These are phyloP conservation scores for Xanthoceras sorbifolium DNA, from an alignment of 345 rosid species.

Conservation along the genomic window DNA sequence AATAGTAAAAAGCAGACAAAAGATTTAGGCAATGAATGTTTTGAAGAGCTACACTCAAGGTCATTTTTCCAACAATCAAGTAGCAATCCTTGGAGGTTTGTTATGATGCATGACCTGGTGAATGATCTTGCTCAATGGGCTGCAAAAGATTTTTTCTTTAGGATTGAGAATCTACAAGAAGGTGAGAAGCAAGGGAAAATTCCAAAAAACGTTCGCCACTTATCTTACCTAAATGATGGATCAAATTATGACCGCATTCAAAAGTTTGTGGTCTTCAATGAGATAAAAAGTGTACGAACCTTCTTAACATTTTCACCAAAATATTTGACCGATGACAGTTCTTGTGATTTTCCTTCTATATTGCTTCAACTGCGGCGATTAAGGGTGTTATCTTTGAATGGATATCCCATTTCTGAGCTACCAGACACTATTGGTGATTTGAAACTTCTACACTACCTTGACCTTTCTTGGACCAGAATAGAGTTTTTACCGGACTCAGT, in stretches of 20 bases:
- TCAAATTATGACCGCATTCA: not conserved
- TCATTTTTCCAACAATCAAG: slow-evolving; percentile 20
- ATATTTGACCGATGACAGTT: accelerated
- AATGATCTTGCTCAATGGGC: slow-evolving; percentile 22
- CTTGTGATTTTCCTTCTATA: not conserved
- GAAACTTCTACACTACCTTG: slow-evolving; percentile 13
- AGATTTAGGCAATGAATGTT: not conserved
- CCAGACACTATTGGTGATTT: not conserved
- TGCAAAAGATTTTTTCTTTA: not conserved
- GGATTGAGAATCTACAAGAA: not conserved
- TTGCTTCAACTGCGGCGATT: not conserved
- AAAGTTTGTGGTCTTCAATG: not conserved
- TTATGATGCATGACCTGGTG: slow-evolving; percentile 25
- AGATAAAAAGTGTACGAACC: slow-evolving; percentile 6
- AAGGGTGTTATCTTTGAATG: slow-evolving; percentile 16
- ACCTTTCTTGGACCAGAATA: not conserved
- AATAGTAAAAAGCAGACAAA: not conserved
- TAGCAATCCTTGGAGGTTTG: not conserved
- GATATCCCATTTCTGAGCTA: not conserved
- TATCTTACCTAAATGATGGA: not conserved
- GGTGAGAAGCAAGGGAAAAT: not conserved
- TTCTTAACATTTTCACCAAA: not conserved
- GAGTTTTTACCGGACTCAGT: slow-evolving; percentile 3
- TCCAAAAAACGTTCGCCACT: not conserved
- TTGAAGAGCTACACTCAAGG: not conserved